A percentile compares a stretch with the other conserved stretches of the same genome.
Evolutionary conservation across 345 rosid species (phyloP).

Genomic region (Hypericum perforatum): DNA sequence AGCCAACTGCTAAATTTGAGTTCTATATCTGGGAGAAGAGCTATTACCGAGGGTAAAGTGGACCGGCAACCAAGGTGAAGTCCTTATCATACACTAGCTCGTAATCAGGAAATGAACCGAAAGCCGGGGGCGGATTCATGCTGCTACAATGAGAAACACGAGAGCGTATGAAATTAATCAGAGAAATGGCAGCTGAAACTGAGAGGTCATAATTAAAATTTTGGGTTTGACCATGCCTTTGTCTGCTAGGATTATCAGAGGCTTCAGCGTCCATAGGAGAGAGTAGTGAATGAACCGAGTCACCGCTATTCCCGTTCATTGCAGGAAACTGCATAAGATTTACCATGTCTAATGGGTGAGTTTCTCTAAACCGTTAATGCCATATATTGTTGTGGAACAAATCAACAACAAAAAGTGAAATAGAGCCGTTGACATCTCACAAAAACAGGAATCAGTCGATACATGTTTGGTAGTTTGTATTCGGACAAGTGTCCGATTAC

Average conservation of each 20-base stretch:
- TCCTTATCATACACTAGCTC: conserved; percentile 22
- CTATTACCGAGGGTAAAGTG: conserved; percentile 24
- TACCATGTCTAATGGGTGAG: conserved; percentile 9
- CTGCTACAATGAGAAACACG: conserved; percentile 17
- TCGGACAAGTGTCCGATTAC: no score
- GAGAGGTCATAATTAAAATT: neutral
- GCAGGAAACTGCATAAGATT: conserved; percentile 34
- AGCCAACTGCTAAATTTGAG: neutral
- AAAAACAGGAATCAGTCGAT: no score
- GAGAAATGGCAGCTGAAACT: no score
- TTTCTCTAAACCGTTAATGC: no score
- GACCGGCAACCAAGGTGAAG: conserved; percentile 8
- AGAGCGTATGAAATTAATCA: neutral
- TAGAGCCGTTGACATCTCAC: no score
- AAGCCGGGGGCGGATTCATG: conserved; percentile 42
- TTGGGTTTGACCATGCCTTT: conserved; percentile 32
- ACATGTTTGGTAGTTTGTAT: no score
- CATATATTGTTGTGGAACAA: no score
- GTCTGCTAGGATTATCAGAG: conserved; percentile 17
- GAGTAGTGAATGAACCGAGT: conserved; percentile 18
- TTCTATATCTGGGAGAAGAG: conserved; percentile 13
- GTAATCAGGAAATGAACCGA: conserved; percentile 31
- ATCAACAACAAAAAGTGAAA: no score
- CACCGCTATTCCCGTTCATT: conserved; percentile 11
- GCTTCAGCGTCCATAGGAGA: conserved; percentile 19